Base-by-base conservation (phyloP, 176 grass and related monocot genomes). In the Stipa capillata region DNA sequence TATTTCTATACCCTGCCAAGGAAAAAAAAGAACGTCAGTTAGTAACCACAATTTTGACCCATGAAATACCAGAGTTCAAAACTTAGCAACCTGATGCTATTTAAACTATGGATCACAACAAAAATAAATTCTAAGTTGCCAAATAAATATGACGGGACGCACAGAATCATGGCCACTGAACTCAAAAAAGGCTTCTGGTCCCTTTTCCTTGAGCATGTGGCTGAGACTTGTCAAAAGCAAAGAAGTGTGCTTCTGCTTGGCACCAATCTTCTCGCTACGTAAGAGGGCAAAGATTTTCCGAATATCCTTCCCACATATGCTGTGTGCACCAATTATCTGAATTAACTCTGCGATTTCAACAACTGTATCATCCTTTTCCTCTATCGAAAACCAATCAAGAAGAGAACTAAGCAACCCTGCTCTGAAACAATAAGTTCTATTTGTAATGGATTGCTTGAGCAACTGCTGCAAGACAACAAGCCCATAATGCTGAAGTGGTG, bases 131-230 rank as follows among this genome's bases (percentile, higher is more conserved):
- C 33, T 51, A 78, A 52, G 78, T 40, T 78, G 24, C 6, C 40
- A 61, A 53, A 72, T 53, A 79, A 80, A 72, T 73, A 56, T 49
- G 37, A 32, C 9, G 71, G 44, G 11, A 79, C 73, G 53, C 77
- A 93, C 91, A 79, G 91, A 90, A 78, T 93, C 87, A 75, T 63
- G 39, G 65, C 91, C 87, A 82, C 47, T 87, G 52, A 93, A 90
- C 50, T 93, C 87, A 18, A 93, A 93, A 77, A 93, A 93, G 28
- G 91, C 91, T 47, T 93, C 91, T 69, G 91, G 91, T 36, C 91
- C 91, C 73, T 93, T 93, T 79, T 93, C 91, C 77, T 93, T 93
- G 37, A 93, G 84, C 84, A 93, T 90, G 57, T 87, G 83, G 50
- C 69, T 79, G 77, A 93, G 84, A 82, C 87, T 87, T 78, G 69